Evolutionary conservation across 495 filamentous ascomycete species (phyloP), one percentile per base, ranked within the genome.

Genomic region (Cairneyella variabilis): DNA sequence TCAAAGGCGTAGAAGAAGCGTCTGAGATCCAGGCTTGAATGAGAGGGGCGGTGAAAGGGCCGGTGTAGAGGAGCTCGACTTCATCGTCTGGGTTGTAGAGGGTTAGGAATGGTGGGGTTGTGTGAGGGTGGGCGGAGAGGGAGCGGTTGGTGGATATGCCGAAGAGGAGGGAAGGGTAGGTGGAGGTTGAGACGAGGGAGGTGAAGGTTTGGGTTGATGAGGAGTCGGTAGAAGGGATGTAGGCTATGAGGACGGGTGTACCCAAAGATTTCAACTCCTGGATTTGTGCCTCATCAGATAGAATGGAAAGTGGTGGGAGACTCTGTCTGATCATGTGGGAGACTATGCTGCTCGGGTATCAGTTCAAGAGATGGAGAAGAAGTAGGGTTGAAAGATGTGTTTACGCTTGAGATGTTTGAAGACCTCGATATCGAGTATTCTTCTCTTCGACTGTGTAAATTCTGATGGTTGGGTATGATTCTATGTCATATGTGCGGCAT

Each of bases 391-490:
- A 22, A 1, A 21, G 21, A 18, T n/a, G 21, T 20, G 38, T 1
- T 4, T 23, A 57, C 54, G 21, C 16, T 1, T 32, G 7, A 14
- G 54, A 36, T 32, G 5, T 51, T 21, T 42, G 27, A 22, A 36
- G 26, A 3, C 40, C 38, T 18, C 54, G 26, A 32, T 51, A 57
- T 43, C 54, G 47, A n/a, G 38, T 57, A 39, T 30, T 20, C 5
- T 51, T 39, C 4, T 45, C 25, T 14, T 20, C 1, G 7, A 28
- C 47, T 16, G 22, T 21, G 37, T 46, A 51, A 1, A 57, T 8
- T 37, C 54, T 42, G 8, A 57, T 39, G 18, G 54, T 50, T 8
- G 54, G 54, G 22, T 57, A 51, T 49, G 54, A 57, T 3, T 34
- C 45, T 20, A 57, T 30, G 1, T 47, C 8, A 20, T 46, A 34